Base-by-base conservation (phyloP, 441 rosid species). In the Eutrema salsugineum region DNA sequence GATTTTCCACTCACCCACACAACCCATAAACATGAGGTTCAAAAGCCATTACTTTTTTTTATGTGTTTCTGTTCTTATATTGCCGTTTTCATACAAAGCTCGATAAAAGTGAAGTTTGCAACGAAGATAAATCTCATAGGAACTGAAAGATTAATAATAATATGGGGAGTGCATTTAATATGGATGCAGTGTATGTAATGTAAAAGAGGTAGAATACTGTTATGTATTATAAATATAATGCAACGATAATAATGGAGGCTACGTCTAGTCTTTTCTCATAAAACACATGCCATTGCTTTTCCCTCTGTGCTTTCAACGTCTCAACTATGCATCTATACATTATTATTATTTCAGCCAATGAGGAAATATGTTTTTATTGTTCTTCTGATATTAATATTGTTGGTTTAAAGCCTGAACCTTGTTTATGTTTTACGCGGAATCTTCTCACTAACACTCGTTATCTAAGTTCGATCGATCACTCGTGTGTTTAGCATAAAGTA, bases 241-340 rank as follows among this genome's bases (percentile, higher is more conserved):
- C 63, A 32, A 59, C 68, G 10, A 60, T 50, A 73, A 66, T 73
- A 74, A 74, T 74, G 73, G 78, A 73, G 70, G 72, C 77, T 66
- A 59, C 49, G 78, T 74, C 78, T 68, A 68, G 78, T 75, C 73
- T 67, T 74, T 74, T 75, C 78, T 68, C 59, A 75, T 68, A 63
- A 68, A 68, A 56, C 73, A 75, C 78, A 75, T 75, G 78, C 73
- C 78, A 67, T 60, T 74, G 68, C 78, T 74, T 75, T 68, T 68
- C 11, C 78, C 43, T 61, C 58, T 60, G 73, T 75, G 69, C 73
- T 75, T 44, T 75, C 73, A 75, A 75, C 73, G 63, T 67, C 78
- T 35, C 20, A 75, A 73, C 73, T 74, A 67, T 74, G 49, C 68
- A 66, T 74, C 61, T 68, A 15, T 17, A 15, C n/a, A n/a, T n/a